Base-by-base conservation (phyloP, 768 basidiomycete genomes). In the Leccinum broughii region DNA sequence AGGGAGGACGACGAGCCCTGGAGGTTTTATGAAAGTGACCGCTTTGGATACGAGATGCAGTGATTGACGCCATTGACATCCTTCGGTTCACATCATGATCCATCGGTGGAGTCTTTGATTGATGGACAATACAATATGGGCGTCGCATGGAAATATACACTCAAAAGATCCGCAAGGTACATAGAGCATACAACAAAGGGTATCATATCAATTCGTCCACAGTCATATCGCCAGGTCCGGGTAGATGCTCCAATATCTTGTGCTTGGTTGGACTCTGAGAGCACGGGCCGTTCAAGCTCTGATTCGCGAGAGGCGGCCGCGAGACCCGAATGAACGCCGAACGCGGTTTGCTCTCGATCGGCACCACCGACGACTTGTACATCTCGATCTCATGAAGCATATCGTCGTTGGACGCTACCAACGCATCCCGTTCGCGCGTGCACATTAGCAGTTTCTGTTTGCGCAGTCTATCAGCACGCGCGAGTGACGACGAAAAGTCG, bases 331-430 rank as follows among this genome's bases (percentile, higher is more conserved):
- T 72, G 39, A 87, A 77, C 55, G 76, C 70, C 20, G 85, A 26
- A 26, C 83, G 79, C 17, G 83, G 83, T 66, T 84, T 86, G 64
- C 71, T 74, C 4, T 80, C 80, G 17, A 72, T 53, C 0, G 82
- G 80, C 14, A 84, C 75, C 66, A 77, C 73, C 32, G 84, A 80
- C 14, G 86, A 86, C 60, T 80, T 86, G 72, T 87, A 88, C 79
- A 85, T 76, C 37, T 80, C 79, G 4, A 88, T 72, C 65, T 88
- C 87, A 51, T 79, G 75, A 46, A 73, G 73, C 2, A 88, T 73
- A n/a, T 79, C 78, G 1, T 76, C 75, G 48, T 83, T 84, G 8
- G 77, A 69, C 2, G 73, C 71, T 8, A 63, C 64, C n/a, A 77
- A 65, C n/a, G 73, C 68, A 55, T 87, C 85, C 11, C 26, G 26